phyloP scores from a whole-genome alignment of 75 land plant genomes.

The Sequoia sempervirens region DNA sequence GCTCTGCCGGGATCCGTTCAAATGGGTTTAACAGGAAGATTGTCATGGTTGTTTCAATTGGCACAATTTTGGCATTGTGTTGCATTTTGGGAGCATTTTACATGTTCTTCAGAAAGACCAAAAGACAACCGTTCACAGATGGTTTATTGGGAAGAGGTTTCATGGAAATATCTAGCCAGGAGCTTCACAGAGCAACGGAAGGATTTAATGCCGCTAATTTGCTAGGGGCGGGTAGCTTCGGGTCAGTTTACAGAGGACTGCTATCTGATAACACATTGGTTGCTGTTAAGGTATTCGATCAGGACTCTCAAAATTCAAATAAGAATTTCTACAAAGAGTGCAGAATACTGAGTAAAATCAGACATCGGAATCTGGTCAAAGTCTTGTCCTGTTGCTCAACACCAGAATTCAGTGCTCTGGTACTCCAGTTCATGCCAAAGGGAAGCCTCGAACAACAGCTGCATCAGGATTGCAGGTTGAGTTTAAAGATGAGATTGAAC shows the following conservation, averaged over 20 bases:
- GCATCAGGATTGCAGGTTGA: conserved; percentile 18
- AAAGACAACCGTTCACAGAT: background rate
- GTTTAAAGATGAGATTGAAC: conserved; percentile 36
- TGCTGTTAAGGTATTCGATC: conserved; percentile 35
- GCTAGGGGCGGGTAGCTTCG: conserved; percentile 43
- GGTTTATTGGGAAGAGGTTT: background rate
- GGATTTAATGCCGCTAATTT: conserved; percentile 31
- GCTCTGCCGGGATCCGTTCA: background rate
- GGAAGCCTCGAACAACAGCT: conserved; percentile 55
- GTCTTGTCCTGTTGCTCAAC: conserved; percentile 44
- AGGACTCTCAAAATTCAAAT: background rate
- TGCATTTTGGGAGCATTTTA: background rate
- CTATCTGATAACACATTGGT: conserved; percentile 18
- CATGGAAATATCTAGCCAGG: background rate
- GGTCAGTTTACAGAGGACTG: conserved; percentile 34
- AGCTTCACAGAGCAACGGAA: conserved; percentile 7
- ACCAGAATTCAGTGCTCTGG: conserved; percentile 39
- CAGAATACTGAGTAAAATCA: conserved; percentile 34
- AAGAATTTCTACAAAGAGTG: conserved; percentile 55
- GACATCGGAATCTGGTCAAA: conserved; percentile 73
- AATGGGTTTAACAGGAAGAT: background rate
- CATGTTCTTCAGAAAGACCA: background rate
- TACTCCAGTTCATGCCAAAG: conserved; percentile 61
- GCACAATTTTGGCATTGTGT: background rate
- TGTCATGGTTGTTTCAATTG: background rate